Conservation (phyloP, 345 rosid genomes). For the Pistacia atlantica region DNA sequence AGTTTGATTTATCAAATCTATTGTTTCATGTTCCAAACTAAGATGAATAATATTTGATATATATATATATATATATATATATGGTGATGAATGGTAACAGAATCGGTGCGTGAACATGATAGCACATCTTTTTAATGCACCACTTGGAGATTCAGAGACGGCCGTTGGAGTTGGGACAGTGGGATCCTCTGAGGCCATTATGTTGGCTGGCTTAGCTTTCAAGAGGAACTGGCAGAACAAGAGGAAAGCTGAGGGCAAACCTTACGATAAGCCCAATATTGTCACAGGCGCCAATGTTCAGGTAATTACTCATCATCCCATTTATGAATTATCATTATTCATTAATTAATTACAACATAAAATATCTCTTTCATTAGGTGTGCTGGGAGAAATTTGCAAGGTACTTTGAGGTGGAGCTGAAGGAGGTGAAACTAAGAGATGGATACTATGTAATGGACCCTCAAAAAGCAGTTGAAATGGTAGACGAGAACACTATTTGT, state of each 20-base stretch:
- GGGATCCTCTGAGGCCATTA: constrained; percentile 49
- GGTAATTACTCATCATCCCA: constrained; percentile 15
- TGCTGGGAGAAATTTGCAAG: constrained; percentile 57
- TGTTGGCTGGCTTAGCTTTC: constrained; percentile 49
- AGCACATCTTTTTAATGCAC: constrained; percentile 48
- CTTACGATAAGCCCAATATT: constrained; percentile 44
- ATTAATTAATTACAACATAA: too few species aligned
- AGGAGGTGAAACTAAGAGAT: constrained; percentile 45
- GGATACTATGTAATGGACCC: constrained; percentile 52
- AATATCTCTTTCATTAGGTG: constrained; percentile 15
- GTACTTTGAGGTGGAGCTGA: constrained; percentile 49
- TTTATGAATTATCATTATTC: too few species aligned
- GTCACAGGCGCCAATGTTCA: constrained; percentile 55
- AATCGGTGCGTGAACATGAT: constrained; percentile 52
- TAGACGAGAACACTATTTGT: constrained; percentile 49
- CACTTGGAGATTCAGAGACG: constrained; percentile 40
- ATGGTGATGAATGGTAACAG: constrained; percentile 17
- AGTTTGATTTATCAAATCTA: too few species aligned
- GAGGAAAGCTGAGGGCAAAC: constrained; percentile 37
- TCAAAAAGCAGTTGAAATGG: constrained; percentile 41
- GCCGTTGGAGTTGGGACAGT: constrained; percentile 49
- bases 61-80: too few species aligned
- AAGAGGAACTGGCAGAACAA: constrained; percentile 49
- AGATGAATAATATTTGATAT: background rate
- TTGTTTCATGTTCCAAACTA: too few species aligned